A percentile compares a stretch with the other conserved stretches of the same genome.
Conservation (phyloP, 371 early-diverging fungal genomes). For the Mortierella sp. region DNA sequence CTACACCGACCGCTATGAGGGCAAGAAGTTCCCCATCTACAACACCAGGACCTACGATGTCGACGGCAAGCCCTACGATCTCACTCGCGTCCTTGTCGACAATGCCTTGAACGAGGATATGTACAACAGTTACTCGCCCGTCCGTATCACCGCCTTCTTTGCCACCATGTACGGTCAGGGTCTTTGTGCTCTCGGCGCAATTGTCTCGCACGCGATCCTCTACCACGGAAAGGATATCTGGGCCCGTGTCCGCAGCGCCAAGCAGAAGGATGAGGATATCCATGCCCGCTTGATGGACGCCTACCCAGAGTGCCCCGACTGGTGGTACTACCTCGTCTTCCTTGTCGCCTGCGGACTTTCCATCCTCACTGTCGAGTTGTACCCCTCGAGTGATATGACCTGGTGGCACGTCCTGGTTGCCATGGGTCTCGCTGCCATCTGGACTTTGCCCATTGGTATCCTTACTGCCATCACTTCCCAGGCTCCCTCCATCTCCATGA, state of each 20-base stretch:
- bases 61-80: slow-evolving; percentile 62
- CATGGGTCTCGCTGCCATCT: slow-evolving; percentile 70
- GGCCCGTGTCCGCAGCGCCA: slow-evolving; percentile 53
- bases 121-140: slow-evolving; percentile 70
- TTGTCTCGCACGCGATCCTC: slow-evolving; percentile 67
- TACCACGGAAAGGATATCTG: slow-evolving; percentile 68
- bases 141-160: slow-evolving; percentile 74
- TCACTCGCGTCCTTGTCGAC: slow-evolving; percentile 61
- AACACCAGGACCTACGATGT: slow-evolving; percentile 69
- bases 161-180: slow-evolving; percentile 77
- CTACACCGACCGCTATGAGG: slow-evolving; percentile 75
- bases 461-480: slow-evolving; percentile 80
- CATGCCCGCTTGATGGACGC: slow-evolving; percentile 76
- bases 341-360: slow-evolving; percentile 71
- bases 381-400: slow-evolving; percentile 69
- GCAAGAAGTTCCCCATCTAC: slow-evolving; percentile 76
- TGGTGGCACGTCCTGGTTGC: slow-evolving; percentile 85
- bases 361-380: slow-evolving; percentile 70
- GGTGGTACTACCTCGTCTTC: slow-evolving; percentile 82
- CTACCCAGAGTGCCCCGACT: slow-evolving; percentile 76
- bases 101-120: slow-evolving; percentile 67
- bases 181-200: slow-evolving; percentile 69
- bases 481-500: slow-evolving; percentile 79
- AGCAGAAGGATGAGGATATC: slow-evolving; percentile 71
- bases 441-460: slow-evolving; percentile 87